Base-by-base conservation (phyloP, 2,329 filamentous ascomycete genomes). In the Penicillium sp. region DNA sequence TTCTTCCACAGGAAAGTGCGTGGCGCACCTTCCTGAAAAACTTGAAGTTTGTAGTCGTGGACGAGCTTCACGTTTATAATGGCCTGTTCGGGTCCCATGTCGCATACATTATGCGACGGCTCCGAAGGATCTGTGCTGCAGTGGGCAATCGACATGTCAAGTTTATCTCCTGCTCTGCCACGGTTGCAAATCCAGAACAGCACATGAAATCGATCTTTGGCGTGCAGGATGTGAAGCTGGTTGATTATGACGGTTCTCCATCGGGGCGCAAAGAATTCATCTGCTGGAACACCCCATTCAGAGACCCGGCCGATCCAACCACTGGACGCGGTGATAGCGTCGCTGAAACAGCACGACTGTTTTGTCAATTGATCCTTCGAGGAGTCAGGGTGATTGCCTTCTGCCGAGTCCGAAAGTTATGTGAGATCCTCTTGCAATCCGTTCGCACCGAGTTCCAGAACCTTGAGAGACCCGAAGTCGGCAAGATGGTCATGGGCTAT, bases 171-270 rank as follows among this genome's bases (percentile, higher is more conserved):
- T 99, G 95, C 75, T 99, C 95, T 50, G 95, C 95, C 3, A 99
- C 95, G 0, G 92, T 99, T 6, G 91, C 93, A 1, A 98, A 99
- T 70, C 95, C 95, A 0, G 83, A 90, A 65, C 84, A 92, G 68
- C 95, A 99, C 73, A 98, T 99, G 85, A 88, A 88, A 74, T 91
- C 91, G 0, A 90, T 99, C n/a, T 97, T 98, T 66, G 94, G 94
- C 0, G 84, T 96, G 6, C 85, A 92, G 0, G 82, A 93, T 63
- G 91, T 96, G 14, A 86, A 84, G 59, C 76, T 98, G 47, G 89
- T 94, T 0, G 92, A 97, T 70, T 93, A 90, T 69, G 95, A 99
- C 71, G 95, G 95, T 1, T 96, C 93, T 0, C 95, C 95, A 0
- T 92, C 92, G 5, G 92, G 94, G 0, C 84, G 92, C 22, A 98